A percentile compares a stretch with the other conserved stretches of the same genome.
Evolutionary conservation across 139 green algal genomes (phyloP).

Genomic region (Picochlorum sp.): DNA sequence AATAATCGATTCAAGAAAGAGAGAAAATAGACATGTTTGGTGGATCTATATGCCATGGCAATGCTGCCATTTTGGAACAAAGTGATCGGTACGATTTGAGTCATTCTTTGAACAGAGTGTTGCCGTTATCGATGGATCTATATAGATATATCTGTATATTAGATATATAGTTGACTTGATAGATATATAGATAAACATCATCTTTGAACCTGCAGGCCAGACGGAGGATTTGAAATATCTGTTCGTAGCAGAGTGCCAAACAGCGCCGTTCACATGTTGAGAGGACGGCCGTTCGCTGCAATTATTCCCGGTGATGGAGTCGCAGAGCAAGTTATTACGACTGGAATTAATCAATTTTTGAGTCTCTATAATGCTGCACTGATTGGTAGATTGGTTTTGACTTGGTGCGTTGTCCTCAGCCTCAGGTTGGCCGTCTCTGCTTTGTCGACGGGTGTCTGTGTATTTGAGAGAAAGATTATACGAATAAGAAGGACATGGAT

Average conservation of each 20-base stretch:
- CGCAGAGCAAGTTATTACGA: conserved; percentile 81
- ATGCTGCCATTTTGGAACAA: conserved; percentile 3
- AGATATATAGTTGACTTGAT: too few relatives aligned
- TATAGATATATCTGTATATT: too few relatives aligned
- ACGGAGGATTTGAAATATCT: conserved; percentile 22
- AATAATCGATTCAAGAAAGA: too few relatives aligned
- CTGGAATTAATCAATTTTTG: conserved; percentile 60
- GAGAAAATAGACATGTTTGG: too few relatives aligned
- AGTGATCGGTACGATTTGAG: neutral
- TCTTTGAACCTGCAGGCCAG: conserved; percentile 5
- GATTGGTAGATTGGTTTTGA: conserved; percentile 85
- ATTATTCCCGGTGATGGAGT: conserved; percentile 87
- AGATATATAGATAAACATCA: too few relatives aligned
- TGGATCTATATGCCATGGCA: neutral
- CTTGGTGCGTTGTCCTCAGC: too few relatives aligned
- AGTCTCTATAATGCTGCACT: conserved; percentile 93
- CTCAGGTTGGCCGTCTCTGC: too few relatives aligned
- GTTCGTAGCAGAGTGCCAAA: neutral
- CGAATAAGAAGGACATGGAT: too few relatives aligned
- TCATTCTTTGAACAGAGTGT: too few relatives aligned
- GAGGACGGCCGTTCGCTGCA: conserved; percentile 57
- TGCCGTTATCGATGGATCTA: too few relatives aligned
- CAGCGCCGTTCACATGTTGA: conserved; percentile 1
- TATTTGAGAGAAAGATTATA: too few relatives aligned
- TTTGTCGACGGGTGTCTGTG: too few relatives aligned